phyloP scores from a whole-genome alignment of 139 green algal species.

The Gonium pectorale region DNA sequence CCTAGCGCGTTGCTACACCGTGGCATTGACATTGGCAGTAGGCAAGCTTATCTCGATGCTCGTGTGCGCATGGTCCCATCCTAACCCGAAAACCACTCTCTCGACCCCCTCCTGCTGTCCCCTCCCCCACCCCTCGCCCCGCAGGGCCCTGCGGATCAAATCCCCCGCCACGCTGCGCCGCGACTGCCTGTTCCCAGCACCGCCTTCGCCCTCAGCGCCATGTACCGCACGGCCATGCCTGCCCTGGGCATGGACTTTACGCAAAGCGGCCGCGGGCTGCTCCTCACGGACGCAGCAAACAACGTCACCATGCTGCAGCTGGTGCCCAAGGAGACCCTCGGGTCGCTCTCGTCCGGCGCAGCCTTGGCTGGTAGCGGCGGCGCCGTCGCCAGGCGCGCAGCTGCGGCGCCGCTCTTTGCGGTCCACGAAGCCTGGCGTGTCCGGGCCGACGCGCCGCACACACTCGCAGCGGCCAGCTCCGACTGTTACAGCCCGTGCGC shows the following conservation, averaged over 20 bases:
- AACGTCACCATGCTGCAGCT: slow-evolving; percentile 63
- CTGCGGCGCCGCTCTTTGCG: neutral
- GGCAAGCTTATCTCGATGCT: no score
- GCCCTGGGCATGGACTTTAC: slow-evolving; percentile 62
- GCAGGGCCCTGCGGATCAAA: neutral
- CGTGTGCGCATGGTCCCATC: no score
- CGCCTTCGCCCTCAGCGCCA: slow-evolving; percentile 4
- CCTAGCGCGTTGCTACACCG: no score
- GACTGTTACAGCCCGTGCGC: slow-evolving; percentile 55
- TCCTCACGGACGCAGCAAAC: slow-evolving; percentile 55
- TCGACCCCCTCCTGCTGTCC: no score
- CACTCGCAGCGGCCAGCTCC: slow-evolving; percentile 59
- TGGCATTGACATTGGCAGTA: no score
- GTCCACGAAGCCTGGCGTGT: slow-evolving; percentile 50
- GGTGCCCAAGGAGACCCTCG: neutral
- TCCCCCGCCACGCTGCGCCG: neutral
- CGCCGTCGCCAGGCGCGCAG: neutral
- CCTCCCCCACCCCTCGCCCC: neutral
- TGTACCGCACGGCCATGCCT: slow-evolving; percentile 31
- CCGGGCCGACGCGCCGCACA: slow-evolving; percentile 51
- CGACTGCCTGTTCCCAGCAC: slow-evolving; percentile 51
- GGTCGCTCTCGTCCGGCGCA: neutral
- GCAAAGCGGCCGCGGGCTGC: slow-evolving; percentile 58
- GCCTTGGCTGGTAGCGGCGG: neutral
- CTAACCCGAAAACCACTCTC: no score